Percentiles rank a stretch among this genome's conserved stretches.
Evolutionary conservation across 768 basidiomycete species (phyloP).

Genomic region (Auriscalpium vulgare): DNA sequence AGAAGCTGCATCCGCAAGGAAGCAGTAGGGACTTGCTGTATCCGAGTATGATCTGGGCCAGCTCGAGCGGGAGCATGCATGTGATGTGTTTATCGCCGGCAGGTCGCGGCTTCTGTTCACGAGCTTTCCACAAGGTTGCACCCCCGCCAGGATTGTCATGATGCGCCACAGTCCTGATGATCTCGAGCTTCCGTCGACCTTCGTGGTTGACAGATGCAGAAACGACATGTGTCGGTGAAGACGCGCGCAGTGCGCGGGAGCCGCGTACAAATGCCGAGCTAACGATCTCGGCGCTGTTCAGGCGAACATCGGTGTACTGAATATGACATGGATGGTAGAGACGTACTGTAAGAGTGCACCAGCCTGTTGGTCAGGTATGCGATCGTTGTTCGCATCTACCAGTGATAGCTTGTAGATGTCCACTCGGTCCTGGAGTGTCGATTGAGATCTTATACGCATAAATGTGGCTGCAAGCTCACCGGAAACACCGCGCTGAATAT

Average conservation of each 20-base stretch:
- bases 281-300: constrained; percentile 8
- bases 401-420: constrained; percentile 11
- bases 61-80: constrained; percentile 39
- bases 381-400: constrained; percentile 17
- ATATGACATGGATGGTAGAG: neutral
- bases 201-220: constrained; percentile 13
- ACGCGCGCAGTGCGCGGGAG: constrained; percentile 4
- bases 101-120: neutral
- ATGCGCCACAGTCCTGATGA: neutral
- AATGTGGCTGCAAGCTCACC: constrained; percentile 9
- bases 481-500: constrained; percentile 12
- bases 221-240: constrained; percentile 14
- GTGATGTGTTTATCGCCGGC: constrained; percentile 12
- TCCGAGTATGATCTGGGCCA: constrained; percentile 53
- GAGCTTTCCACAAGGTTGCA: constrained; percentile 21
- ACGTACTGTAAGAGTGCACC: constrained; percentile 4
- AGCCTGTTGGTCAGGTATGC: neutral
- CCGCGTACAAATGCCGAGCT: constrained; percentile 2
- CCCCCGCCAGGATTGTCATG: constrained; percentile 10
- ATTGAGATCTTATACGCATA: neutral
- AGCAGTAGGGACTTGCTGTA: constrained; percentile 29
- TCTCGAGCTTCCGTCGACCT: constrained; percentile 3
- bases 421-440: constrained; percentile 15
- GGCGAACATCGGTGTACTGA: too few species aligned
- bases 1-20: neutral